Evolutionary conservation across 441 rosid species (phyloP).

Genomic region (Cnidoscolus chayamansa): DNA sequence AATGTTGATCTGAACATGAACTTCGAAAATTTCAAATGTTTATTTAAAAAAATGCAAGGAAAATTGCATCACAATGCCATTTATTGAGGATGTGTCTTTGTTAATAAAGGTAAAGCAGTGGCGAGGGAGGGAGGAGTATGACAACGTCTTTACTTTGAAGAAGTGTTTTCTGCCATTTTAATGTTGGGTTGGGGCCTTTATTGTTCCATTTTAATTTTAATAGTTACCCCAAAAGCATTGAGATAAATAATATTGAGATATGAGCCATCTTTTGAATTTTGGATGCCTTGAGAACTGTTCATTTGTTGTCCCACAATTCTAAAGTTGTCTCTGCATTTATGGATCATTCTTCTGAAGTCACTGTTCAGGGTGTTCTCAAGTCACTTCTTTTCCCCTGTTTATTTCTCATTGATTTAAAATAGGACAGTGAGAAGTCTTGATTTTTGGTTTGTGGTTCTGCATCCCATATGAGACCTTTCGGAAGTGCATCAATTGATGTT

Average conservation of each 20-base stretch:
- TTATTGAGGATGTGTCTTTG: not conserved
- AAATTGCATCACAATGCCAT: not conserved
- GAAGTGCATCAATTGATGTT: no score
- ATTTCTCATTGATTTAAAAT: no score
- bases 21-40: not conserved
- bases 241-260: conserved; percentile 25
- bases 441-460: no score
- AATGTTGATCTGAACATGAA: not conserved
- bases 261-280: conserved; percentile 32
- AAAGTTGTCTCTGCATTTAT: not conserved
- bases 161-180: not conserved
- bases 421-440: no score
- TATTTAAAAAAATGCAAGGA: not conserved
- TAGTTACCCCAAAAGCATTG: conserved; percentile 13
- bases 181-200: conserved; percentile 14
- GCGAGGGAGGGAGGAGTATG: not conserved
- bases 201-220: not conserved
- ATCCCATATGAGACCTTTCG: no score
- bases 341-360: not conserved
- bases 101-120: conserved; percentile 22
- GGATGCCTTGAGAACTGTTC: conserved; percentile 27
- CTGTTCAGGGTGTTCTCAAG: not conserved
- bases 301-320: conserved; percentile 7
- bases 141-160: conserved; percentile 7
- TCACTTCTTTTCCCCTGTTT: no score